Conservation (phyloP, 2,329 filamentous ascomycete genomes). For the Sarocladiaceae sp. region DNA sequence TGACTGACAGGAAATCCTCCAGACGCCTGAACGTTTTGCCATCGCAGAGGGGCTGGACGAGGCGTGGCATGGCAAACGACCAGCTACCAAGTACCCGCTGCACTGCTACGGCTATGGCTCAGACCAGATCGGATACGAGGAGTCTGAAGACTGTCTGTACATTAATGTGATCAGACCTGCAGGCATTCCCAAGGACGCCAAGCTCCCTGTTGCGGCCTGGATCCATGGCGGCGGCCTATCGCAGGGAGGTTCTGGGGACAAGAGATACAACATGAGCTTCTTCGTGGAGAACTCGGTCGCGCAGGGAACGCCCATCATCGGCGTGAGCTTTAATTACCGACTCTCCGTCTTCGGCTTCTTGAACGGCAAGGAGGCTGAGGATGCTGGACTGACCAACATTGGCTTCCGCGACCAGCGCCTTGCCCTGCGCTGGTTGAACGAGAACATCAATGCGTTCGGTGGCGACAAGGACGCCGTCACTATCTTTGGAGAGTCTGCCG, state of each 20-base stretch:
- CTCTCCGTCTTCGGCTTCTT: slow-evolving; percentile 32
- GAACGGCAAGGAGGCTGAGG: slow-evolving; percentile 34
- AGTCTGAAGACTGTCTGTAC: slow-evolving; percentile 28
- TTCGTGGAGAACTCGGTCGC: slow-evolving; percentile 27
- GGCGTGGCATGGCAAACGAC: slow-evolving; percentile 30
- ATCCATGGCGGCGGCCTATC: slow-evolving; percentile 34
- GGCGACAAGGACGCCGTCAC: slow-evolving; percentile 46
- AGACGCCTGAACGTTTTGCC: slow-evolving; percentile 10
- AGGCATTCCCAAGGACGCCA: slow-evolving; percentile 24
- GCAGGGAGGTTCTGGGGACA: slow-evolving; percentile 18
- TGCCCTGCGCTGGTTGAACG: slow-evolving; percentile 46
- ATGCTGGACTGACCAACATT: slow-evolving; percentile 37
- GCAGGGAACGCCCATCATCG: slow-evolving; percentile 30
- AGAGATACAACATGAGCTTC: slow-evolving; percentile 20
- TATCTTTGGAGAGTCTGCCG: slow-evolving; percentile 49
- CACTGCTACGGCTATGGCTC: slow-evolving; percentile 41
- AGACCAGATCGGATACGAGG: slow-evolving; percentile 14
- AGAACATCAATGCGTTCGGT: slow-evolving; percentile 45
- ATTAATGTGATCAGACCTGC: slow-evolving; percentile 33
- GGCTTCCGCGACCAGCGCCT: slow-evolving; percentile 47
- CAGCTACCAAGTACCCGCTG: slow-evolving; percentile 37
- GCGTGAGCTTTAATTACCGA: slow-evolving; percentile 38
- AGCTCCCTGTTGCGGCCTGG: slow-evolving; percentile 32
- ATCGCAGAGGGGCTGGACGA: slow-evolving; percentile 33
- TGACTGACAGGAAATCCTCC: background rate